phyloP scores from a whole-genome alignment of 2,329 filamentous ascomycete species.

The Neonectria ditissima region DNA sequence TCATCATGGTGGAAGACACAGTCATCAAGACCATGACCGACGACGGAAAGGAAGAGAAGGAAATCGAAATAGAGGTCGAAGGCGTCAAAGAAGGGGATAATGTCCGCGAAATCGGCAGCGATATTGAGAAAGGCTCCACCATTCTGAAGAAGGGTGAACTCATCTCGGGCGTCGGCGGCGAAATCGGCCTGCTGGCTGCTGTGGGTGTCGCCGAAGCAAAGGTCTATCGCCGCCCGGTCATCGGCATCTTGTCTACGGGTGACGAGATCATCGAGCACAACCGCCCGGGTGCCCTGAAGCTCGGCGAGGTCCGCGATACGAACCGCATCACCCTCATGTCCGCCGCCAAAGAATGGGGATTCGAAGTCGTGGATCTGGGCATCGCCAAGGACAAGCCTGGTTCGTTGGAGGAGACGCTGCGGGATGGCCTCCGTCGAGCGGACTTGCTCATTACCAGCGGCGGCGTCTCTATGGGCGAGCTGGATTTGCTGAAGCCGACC shows the following conservation, averaged over 20 bases:
- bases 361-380: constrained; percentile 84
- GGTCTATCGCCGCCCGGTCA: constrained; percentile 79
- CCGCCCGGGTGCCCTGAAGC: constrained; percentile 68
- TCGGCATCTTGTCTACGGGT: constrained; percentile 92
- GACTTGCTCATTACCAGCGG: constrained; percentile 93
- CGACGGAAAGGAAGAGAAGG: constrained; percentile 85
- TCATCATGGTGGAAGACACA: constrained; percentile 95
- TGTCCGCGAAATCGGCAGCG: constrained; percentile 89
- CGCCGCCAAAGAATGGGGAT: constrained; percentile 79
- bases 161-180: constrained; percentile 89
- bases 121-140: constrained; percentile 75
- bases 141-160: constrained; percentile 83
- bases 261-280: constrained; percentile 90
- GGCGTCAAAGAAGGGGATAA: constrained; percentile 85
- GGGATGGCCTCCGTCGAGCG: constrained; percentile 77
- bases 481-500: constrained; percentile 95
- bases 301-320: constrained; percentile 92
- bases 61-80: constrained; percentile 86
- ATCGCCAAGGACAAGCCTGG: constrained; percentile 82
- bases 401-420: constrained; percentile 80
- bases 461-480: constrained; percentile 97
- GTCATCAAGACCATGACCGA: constrained; percentile 79
- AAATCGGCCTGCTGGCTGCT: constrained; percentile 89
- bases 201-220: constrained; percentile 79
- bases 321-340: constrained; percentile 90